These are phyloP conservation scores for Salix caprea DNA, from an alignment of 345 rosid genomes.

Conservation along the genomic window DNA sequence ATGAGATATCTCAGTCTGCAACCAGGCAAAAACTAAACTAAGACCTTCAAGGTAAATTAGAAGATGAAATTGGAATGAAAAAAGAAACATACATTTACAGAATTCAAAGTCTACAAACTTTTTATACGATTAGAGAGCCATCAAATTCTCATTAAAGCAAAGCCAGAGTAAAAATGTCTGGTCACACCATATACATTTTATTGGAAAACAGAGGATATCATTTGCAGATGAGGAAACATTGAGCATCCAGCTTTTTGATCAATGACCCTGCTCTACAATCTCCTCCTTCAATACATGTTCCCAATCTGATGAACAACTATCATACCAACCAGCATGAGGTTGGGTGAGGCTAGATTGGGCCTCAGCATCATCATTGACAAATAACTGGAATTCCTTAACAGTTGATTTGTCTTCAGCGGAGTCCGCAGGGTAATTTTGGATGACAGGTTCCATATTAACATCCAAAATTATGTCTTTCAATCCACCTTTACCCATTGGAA, in stretches of 20 bases:
- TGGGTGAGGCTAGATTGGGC: constrained; percentile 7
- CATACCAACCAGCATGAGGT: constrained; percentile 26
- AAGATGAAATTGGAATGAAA: neutral
- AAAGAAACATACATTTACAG: neutral
- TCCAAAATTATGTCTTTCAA: constrained; percentile 7
- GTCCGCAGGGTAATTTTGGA: neutral
- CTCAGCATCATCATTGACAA: constrained; percentile 17
- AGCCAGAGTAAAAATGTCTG: neutral
- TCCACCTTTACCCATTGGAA: neutral
- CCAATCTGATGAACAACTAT: constrained; percentile 61
- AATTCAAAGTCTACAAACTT: neutral
- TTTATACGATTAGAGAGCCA: neutral
- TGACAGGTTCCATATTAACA: constrained; percentile 4
- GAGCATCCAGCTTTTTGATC: constrained; percentile 6
- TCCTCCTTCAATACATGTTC: constrained; percentile 67
- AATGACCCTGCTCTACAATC: constrained; percentile 27
- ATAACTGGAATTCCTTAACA: constrained; percentile 19
- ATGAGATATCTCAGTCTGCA: neutral
- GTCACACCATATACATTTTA: neutral
- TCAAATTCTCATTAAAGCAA: neutral
- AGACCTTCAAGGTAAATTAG: neutral
- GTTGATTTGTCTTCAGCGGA: constrained; percentile 8
- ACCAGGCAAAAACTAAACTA: neutral
- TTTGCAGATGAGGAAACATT: neutral
- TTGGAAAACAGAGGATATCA: neutral